These are phyloP conservation scores for Vigna trinervia DNA, from an alignment of 306 rosid genomes.

Conservation along the genomic window DNA sequence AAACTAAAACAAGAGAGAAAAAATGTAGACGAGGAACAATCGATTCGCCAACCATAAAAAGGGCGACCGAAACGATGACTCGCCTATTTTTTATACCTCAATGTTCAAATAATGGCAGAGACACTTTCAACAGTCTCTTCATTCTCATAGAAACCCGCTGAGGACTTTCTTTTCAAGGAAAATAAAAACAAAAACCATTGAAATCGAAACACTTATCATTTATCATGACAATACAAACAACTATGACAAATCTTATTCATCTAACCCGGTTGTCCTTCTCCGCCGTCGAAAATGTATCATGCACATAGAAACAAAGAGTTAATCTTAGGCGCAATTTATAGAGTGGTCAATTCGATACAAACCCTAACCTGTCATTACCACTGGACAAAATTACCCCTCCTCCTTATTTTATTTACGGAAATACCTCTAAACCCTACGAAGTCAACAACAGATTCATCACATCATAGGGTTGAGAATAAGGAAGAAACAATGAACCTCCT, in stretches of 20 bases:
- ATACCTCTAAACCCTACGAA: conserved; percentile 21
- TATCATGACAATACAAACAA: not conserved
- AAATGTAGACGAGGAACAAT: conserved; percentile 80
- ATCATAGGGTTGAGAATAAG: conserved; percentile 44
- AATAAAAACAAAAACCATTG: not conserved
- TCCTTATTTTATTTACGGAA: conserved; percentile 13
- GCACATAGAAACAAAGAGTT: rapidly evolving
- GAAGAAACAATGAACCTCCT: conserved; percentile 19
- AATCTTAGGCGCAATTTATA: conserved; percentile 21
- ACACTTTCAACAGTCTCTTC: conserved; percentile 41
- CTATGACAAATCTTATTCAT: not conserved
- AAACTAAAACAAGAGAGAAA: no score
- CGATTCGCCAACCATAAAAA: conserved; percentile 61
- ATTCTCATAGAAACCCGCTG: conserved; percentile 26
- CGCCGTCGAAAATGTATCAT: not conserved
- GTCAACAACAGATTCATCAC: conserved; percentile 11
- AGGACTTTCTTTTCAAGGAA: conserved; percentile 34
- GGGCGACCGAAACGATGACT: conserved; percentile 94
- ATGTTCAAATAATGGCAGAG: conserved; percentile 48
- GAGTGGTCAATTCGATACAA: not conserved
- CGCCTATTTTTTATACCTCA: conserved; percentile 67
- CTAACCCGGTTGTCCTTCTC: not conserved
- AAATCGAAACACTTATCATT: not conserved
- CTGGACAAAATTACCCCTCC: conserved; percentile 29
- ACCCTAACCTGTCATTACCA: not conserved